Evolutionary conservation across 345 rosid genomes (phyloP), one percentile per base, ranked within the genome.

Genomic region (Anacardium occidentale): DNA sequence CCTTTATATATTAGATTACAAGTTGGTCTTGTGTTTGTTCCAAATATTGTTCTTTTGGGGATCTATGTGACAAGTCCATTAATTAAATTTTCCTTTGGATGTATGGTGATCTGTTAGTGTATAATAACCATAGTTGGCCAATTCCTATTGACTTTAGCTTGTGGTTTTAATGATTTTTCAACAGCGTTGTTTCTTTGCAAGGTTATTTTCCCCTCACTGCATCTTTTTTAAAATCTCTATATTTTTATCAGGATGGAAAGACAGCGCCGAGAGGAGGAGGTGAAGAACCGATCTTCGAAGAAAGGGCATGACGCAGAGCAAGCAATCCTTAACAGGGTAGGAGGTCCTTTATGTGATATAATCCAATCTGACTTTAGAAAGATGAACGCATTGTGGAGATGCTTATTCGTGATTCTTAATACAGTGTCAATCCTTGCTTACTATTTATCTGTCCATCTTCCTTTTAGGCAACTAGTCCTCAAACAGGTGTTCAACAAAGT

Each of bases 181-280:
- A n/a, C 64, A 29, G 44, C 32, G 5, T 34, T 60, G 15, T 1
- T 5, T 53, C 51, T 52, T 32, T 9, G 26, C 47, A 17, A 20
- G 17, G 13, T 62, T 64, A 52, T 56, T 26, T 26, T 44, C 54
- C 52, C 4, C 37, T 56, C 8, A 0, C 62, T 55, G 50, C 50
- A 67, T 9, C 13, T 3, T 32, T 18, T 9, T 6, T 50, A 37
- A 44, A 24, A 20, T 44, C 58, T 48, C 0, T 40, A 37, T 32
- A 53, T 69, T 7, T 75, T 50, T 24, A 42, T 53, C 79, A 94
- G 97, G 78, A 88, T 91, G 97, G 98, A 91, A 63, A 90, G 97
- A 82, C 97, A 94, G 68, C 92, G 98, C 17, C 93, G 96, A 18
- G 98, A 94, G 79, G 98, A 94, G 37, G 98, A 94, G 84, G 84